Evolutionary conservation across 2,329 filamentous ascomycete genomes (phyloP).

Genomic region (Hortaea werneckii): DNA sequence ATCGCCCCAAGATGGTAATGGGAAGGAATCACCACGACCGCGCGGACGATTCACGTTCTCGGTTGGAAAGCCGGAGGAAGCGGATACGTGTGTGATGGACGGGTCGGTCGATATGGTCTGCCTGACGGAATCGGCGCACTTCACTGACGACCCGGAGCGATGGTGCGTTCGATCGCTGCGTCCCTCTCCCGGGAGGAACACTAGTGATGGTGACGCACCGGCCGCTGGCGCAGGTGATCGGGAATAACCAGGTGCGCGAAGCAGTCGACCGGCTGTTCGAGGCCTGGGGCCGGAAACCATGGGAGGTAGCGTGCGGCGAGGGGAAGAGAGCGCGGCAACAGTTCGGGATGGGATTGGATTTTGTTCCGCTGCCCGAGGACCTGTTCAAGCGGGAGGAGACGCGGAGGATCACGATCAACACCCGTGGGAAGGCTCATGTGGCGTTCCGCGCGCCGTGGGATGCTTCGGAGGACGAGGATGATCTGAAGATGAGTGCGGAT

Average conservation of each 20-base stretch:
- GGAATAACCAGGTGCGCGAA: slow-evolving; percentile 6
- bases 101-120: slow-evolving; percentile 6
- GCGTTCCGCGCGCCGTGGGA: slow-evolving; percentile 1
- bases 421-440: slow-evolving; percentile 3
- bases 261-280: slow-evolving; percentile 6
- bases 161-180: slow-evolving; percentile 4
- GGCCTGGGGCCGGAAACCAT: slow-evolving; percentile 7
- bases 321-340: slow-evolving; percentile 2
- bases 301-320: slow-evolving; percentile 6
- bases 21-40: not conserved
- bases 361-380: slow-evolving; percentile 10
- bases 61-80: slow-evolving; percentile 4
- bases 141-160: slow-evolving; percentile 6
- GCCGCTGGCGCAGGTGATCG: slow-evolving; percentile 4
- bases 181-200: slow-evolving; percentile 7
- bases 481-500: not conserved
- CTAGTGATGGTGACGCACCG: slow-evolving; percentile 9
- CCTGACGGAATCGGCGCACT: slow-evolving; percentile 8
- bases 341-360: slow-evolving; percentile 10
- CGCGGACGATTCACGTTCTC: slow-evolving; percentile 11
- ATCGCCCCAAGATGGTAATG: slow-evolving; percentile 1
- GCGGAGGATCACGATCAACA: slow-evolving; percentile 10
- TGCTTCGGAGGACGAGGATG: slow-evolving; percentile 5
- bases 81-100: slow-evolving; percentile 3
- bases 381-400: slow-evolving; percentile 7